Base-by-base conservation (phyloP, 345 rosid genomes). In the Kernera saxatilis region DNA sequence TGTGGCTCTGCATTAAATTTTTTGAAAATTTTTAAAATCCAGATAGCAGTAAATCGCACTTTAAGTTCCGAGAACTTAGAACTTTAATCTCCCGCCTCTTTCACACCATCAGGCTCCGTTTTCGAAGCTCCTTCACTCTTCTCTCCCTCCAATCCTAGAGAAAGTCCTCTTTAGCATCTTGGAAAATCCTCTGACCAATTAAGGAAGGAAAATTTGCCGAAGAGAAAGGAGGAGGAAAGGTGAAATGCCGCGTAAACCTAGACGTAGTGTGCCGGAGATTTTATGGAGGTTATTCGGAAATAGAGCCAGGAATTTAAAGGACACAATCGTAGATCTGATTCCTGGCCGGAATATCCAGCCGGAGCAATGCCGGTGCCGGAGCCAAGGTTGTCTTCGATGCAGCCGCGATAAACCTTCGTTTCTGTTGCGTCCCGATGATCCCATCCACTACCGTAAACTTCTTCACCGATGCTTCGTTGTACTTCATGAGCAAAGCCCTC, bases 381-480 rank as follows among this genome's bases (percentile, higher is more conserved):
- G 86, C 17, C 80, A 71, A 25, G 72, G 72, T 52, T 83, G 88
- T 67, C 75, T 71, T 72, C 36, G 64, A 30, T 75, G 84, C 48
- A 56, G 64, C 21, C 54, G 72, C 53, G 75, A 68, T 29, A 76
- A 60, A 19, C 69, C 57, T 68, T 66, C 84, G 26, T 82, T 82
- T 66, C 85, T 92, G 33, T 18, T 84, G 44, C 80, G 79, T 30
- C 79, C 70, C 0, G 78, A 65, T 14, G 98, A 92, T 69, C 93
- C 96, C 2, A 18, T 48, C 9, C 75, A 81, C 25, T 92, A 90
- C 74, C 77, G 79, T 8, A 70, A 67, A 19, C 87, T 90, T 43
- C 91, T 92, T 48, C 64, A 70, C 11, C n/a, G 70, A 1, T 83
- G 86, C 79, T 90, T 77, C 72, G 85, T 85, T 25, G 91, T 83